Percentiles rank a stretch among this genome's conserved stretches.
Evolutionary conservation across 1,139 yeast genomes (phyloP).

Genomic region (Sugiyamaella pinicola): DNA sequence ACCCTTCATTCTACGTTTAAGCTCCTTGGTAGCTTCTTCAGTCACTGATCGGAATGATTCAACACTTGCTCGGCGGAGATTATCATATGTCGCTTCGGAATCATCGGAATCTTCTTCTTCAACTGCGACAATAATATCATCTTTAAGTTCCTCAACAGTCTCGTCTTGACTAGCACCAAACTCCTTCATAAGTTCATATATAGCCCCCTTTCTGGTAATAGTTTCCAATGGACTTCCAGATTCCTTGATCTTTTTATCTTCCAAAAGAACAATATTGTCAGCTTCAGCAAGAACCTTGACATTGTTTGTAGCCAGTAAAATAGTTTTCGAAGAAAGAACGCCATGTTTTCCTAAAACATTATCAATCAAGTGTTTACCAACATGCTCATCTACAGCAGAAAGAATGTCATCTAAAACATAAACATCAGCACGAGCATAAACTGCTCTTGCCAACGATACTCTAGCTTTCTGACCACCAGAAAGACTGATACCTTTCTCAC

Average conservation of each 20-base stretch:
- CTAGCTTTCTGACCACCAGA: conserved; percentile 95
- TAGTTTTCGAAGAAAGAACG: conserved; percentile 65
- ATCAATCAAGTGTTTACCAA: conserved; percentile 65
- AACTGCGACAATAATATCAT: conserved; percentile 12
- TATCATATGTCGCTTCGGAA: conserved; percentile 32
- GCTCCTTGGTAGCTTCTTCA: conserved; percentile 37
- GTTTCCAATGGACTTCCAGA: conserved; percentile 36
- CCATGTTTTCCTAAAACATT: conserved; percentile 65
- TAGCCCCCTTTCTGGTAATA: conserved; percentile 30
- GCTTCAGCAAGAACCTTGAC: conserved; percentile 73
- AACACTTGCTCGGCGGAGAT: conserved; percentile 69
- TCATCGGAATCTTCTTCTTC: conserved; percentile 25
- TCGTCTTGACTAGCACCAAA: conserved; percentile 39
- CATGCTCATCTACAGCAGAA: conserved; percentile 86
- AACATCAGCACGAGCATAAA: conserved; percentile 79
- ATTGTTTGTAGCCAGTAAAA: conserved; percentile 76
- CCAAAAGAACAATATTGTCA: conserved; percentile 58
- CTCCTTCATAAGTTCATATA: conserved; percentile 38
- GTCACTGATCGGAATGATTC: conserved; percentile 52
- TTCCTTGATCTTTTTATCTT: conserved; percentile 57
- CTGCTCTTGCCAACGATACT: conserved; percentile 82
- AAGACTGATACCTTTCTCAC: conserved; percentile 71
- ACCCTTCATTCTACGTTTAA: conserved; percentile 27
- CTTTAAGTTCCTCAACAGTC: conserved; percentile 20
- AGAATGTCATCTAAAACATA: conserved; percentile 77